Conservation (phyloP, 345 rosid genomes). For the Salix udensis region DNA sequence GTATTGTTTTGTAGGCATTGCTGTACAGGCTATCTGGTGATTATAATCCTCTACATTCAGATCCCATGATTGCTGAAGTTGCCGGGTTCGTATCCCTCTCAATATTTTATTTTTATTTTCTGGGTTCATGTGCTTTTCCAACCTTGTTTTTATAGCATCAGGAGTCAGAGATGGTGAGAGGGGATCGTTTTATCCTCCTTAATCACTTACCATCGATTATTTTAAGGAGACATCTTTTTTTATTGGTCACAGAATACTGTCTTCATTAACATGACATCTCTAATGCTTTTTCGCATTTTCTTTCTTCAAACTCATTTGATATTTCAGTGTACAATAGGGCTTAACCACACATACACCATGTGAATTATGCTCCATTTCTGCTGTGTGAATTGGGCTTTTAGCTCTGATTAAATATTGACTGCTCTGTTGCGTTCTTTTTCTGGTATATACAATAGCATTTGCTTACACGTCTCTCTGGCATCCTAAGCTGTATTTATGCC, state of each 20-base stretch:
- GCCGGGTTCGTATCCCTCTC: slow-evolving; percentile 63
- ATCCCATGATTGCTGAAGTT: slow-evolving; percentile 63
- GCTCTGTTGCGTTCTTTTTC: background rate
- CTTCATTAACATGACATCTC: background rate
- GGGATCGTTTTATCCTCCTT: background rate
- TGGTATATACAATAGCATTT: no score
- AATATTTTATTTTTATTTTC: background rate
- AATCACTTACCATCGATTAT: background rate
- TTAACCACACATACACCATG: background rate
- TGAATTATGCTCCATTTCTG: background rate
- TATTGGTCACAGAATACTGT: background rate
- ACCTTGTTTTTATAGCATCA: background rate
- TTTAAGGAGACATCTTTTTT: background rate
- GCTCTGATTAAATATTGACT: no score
- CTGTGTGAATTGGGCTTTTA: no score
- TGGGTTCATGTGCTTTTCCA: background rate
- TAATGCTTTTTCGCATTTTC: background rate
- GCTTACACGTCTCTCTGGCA: no score
- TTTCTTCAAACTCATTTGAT: background rate
- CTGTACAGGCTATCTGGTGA: slow-evolving; percentile 92
- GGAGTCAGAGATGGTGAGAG: background rate
- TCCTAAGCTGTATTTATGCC: no score
- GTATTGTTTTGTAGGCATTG: slow-evolving; percentile 59
- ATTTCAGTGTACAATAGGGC: background rate
- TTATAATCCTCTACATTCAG: slow-evolving; percentile 92